Conservation (phyloP, 192 early-diverging fungal genomes). For the Podochytrium sp. region DNA sequence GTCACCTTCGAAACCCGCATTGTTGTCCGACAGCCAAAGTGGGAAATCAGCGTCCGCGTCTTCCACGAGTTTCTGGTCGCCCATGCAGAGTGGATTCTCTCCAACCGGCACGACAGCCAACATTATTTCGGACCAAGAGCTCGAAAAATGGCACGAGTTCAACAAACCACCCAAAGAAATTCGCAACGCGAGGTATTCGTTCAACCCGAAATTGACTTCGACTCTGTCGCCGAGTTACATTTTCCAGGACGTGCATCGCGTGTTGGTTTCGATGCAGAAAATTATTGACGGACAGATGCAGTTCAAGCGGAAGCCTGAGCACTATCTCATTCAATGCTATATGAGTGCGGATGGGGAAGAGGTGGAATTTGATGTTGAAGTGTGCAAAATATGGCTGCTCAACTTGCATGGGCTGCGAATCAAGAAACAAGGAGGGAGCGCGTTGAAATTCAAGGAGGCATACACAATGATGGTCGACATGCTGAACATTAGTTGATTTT, state of each 20-base stretch:
- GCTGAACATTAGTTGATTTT: conserved; percentile 25
- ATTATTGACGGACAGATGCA: conserved; percentile 31
- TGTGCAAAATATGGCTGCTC: conserved; percentile 68
- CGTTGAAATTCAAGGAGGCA: conserved; percentile 57
- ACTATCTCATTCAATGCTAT: conserved; percentile 54
- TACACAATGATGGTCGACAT: conserved; percentile 46
- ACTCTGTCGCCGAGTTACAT: conserved; percentile 47
- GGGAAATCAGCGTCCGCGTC: conserved; percentile 14
- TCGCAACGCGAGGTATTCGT: conserved; percentile 55
- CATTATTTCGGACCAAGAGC: conserved; percentile 53
- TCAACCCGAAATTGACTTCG: conserved; percentile 55
- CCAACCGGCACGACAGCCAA: conserved; percentile 15
- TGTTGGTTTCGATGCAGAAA: conserved; percentile 40
- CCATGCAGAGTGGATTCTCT: neutral
- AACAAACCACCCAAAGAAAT: conserved; percentile 59
- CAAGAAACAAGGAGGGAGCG: conserved; percentile 54
- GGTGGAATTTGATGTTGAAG: conserved; percentile 65
- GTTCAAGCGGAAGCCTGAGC: conserved; percentile 48
- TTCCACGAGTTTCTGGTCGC: conserved; percentile 14
- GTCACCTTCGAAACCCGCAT: neutral
- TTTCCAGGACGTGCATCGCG: conserved; percentile 67
- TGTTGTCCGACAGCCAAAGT: neutral
- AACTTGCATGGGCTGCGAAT: conserved; percentile 60
- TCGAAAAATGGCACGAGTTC: conserved; percentile 60
- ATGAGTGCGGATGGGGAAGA: conserved; percentile 37